Evolutionary conservation across 2,329 filamentous ascomycete genomes (phyloP), one percentile per base, ranked within the genome.

Genomic region (Sordariomycetes sp.): DNA sequence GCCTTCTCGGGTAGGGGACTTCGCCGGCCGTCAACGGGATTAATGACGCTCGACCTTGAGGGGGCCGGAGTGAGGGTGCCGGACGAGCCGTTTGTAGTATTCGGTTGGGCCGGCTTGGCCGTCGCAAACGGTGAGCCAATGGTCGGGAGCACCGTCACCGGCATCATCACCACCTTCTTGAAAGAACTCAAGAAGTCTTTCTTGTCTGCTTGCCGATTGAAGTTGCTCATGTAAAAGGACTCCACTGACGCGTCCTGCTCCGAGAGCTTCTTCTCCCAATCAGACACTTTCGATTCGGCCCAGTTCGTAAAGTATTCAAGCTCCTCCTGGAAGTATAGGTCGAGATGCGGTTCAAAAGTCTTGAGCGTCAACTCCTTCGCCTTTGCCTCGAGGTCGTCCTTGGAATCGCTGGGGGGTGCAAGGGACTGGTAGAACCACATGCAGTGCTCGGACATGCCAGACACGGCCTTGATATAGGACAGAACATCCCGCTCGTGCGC

Each of bases 81-180:
- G 1, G 61, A 60, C 22, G 69, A 66, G 11, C 65, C 61, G 62
- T 69, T 67, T 1, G 71, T 62, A 7, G 64, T 62, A 6, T 62
- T 32, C 25, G 62, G 51, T 2, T 63, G 58, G 10, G 70, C 60
- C 0, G 75, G 67, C 58, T 75, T 79, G 54, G 66, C 68, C 40
- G 71, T 72, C 60, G 73, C 79, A 66, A 84, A 89, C 58, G 79
- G 79, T n/a, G 76, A 82, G 10, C 77, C 76, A 55, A 82, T 74
- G 6, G 81, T 86, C 1, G 90, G 89, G 3, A 97, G 76, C 10
- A 91, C 93, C 57, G 90, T 96, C 54, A 99, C 93, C 2, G 94
- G 94, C 86, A 96, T 95, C 92, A 99, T 97, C 63, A 99, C 89
- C 10, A 99, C 94, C 71, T 97, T 97, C 68, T 91, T 97, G 78